A percentile compares a stretch with the other conserved stretches of the same genome.
Conservation (phyloP, 257 asterid genomes). For the Jasminum sambac region DNA sequence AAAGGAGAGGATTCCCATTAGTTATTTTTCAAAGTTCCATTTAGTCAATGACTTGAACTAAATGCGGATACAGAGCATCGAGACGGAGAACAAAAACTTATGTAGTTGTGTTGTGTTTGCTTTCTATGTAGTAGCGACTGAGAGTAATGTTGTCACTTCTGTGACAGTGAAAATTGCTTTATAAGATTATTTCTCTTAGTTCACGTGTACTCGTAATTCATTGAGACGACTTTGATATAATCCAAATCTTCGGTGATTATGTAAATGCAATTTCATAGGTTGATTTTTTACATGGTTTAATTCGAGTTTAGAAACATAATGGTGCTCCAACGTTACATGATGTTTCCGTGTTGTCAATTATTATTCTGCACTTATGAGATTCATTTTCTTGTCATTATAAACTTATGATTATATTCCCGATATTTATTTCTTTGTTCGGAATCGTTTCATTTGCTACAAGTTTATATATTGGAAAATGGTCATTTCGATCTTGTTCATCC, state of each 20-base stretch:
- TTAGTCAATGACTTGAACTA: too few relatives aligned
- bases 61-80: too few relatives aligned
- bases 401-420: neutral
- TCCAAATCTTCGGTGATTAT: neutral
- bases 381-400: neutral
- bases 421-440: neutral
- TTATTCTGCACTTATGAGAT: neutral
- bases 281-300: too few relatives aligned
- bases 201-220: neutral
- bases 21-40: too few relatives aligned
- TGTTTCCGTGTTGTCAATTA: neutral
- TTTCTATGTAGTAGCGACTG: neutral
- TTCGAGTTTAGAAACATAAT: too few relatives aligned
- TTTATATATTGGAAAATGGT: slow-evolving; percentile 14
- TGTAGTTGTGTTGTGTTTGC: too few relatives aligned
- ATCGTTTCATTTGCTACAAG: neutral
- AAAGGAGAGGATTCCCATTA: too few relatives aligned
- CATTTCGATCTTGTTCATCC: neutral
- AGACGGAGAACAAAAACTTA: too few relatives aligned
- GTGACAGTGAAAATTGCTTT: neutral
- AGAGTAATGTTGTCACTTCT: neutral
- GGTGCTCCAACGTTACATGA: neutral
- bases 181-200: neutral
- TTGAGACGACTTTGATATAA: neutral
- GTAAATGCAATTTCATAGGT: too few relatives aligned